Conservation (phyloP, 2,329 filamentous ascomycete genomes). For the Neopestalotiopsis clavispora region DNA sequence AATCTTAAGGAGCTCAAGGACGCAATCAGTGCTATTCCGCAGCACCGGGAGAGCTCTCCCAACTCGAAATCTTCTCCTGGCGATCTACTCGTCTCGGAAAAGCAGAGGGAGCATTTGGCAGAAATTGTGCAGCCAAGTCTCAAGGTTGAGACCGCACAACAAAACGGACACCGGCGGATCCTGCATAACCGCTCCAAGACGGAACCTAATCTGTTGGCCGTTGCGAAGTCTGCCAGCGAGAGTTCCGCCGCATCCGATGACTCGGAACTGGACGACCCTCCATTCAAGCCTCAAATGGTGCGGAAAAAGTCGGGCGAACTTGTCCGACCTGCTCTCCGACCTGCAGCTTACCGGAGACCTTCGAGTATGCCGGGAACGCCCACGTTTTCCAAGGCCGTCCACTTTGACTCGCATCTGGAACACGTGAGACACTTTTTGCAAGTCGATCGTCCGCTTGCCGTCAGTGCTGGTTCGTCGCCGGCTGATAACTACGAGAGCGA, state of each 20-base stretch:
- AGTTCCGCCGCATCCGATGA: constrained; percentile 63
- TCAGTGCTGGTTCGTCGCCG: constrained; percentile 92
- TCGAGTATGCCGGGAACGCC: constrained; percentile 98
- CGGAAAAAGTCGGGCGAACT: constrained; percentile 98
- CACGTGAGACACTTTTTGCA: constrained; percentile 96
- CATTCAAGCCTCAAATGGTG: constrained; percentile 84
- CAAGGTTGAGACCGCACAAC: constrained; percentile 34
- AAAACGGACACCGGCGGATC: constrained; percentile 46
- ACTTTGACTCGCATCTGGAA: constrained; percentile 96
- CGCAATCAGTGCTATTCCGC: constrained; percentile 80
- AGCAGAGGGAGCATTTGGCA: constrained; percentile 36
- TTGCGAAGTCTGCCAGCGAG: constrained; percentile 52
- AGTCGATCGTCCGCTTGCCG: constrained; percentile 91
- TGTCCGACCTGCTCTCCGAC: constrained; percentile 87
- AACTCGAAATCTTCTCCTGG: constrained; percentile 36
- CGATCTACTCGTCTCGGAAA: constrained; percentile 41
- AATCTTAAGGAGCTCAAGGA: constrained; percentile 75
- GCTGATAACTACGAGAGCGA: constrained; percentile 88
- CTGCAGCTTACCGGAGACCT: constrained; percentile 78
- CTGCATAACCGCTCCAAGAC: constrained; percentile 61
- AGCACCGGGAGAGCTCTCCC: constrained; percentile 65
- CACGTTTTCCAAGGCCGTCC: constrained; percentile 94
- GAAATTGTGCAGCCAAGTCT: constrained; percentile 49
- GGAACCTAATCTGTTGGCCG: constrained; percentile 52
- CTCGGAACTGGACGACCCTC: constrained; percentile 59